Evolutionary conservation across 169 alveolate species (phyloP).

Genomic region (Cryptosporidium baileyi): DNA sequence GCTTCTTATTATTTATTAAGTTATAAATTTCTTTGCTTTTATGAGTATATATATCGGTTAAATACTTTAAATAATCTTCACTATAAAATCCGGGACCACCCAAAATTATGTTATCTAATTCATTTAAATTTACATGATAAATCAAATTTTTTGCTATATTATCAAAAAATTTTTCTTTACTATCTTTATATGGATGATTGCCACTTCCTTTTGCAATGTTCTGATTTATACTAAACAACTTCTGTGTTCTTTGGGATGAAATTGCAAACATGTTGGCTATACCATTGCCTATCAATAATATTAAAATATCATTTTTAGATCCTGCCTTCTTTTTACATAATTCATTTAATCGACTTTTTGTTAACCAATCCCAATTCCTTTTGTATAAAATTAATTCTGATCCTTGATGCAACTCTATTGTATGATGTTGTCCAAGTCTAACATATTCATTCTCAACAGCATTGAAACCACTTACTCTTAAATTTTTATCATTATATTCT

Average conservation of each 20-base stretch:
- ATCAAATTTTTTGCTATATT: conserved; percentile 6
- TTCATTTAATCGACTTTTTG: conserved; percentile 16
- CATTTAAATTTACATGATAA: conserved; percentile 18
- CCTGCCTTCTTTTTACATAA: conserved; percentile 10
- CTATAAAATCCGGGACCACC: conserved; percentile 62
- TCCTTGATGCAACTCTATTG: conserved; percentile 34
- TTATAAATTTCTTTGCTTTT: background rate
- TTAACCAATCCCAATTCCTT: conserved; percentile 59
- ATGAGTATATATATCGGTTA: background rate
- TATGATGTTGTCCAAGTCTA: conserved; percentile 62
- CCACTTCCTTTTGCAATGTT: conserved; percentile 11
- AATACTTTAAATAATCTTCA: conserved; percentile 29
- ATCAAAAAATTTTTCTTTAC: conserved; percentile 39
- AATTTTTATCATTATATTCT: background rate
- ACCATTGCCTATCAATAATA: conserved; percentile 42
- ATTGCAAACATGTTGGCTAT: conserved; percentile 36
- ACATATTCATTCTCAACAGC: conserved; percentile 58
- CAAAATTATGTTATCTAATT: conserved; percentile 25
- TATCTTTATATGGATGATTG: conserved; percentile 14
- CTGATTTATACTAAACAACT: conserved; percentile 27
- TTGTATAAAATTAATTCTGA: conserved; percentile 47
- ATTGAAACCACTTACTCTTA: conserved; percentile 60
- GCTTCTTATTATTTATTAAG: conserved; percentile 16
- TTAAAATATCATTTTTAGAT: conserved; percentile 6
- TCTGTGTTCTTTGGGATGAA: conserved; percentile 4